phyloP scores from a whole-genome alignment of 2,329 filamentous ascomycete genomes.

The Microascus cirrosus region DNA sequence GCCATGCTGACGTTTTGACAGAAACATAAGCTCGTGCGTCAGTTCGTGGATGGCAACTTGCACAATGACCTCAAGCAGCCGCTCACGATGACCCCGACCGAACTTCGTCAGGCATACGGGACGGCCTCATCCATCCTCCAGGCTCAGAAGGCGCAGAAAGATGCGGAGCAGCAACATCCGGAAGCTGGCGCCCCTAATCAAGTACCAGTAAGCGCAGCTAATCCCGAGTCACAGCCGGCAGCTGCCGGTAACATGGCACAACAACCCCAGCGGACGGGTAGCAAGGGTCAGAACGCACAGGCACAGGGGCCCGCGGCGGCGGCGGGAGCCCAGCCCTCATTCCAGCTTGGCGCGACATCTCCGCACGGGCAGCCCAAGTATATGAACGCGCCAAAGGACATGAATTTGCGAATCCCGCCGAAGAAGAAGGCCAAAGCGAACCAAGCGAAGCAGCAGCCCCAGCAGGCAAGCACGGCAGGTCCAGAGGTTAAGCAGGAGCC shows the following conservation, averaged over 20 bases:
- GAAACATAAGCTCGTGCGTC: conserved; percentile 40
- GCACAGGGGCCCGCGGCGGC: background rate
- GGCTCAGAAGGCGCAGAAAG: conserved; percentile 22
- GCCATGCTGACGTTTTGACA: conserved; percentile 14
- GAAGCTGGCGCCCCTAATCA: background rate
- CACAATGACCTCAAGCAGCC: conserved; percentile 31
- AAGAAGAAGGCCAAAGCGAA: conserved; percentile 47
- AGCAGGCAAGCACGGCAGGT: conserved; percentile 20
- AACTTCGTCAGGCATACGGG: conserved; percentile 35
- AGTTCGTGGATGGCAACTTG: conserved; percentile 39
- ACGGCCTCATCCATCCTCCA: conserved; percentile 41
- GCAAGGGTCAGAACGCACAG: conserved; percentile 9
- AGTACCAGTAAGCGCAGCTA: conserved; percentile 9
- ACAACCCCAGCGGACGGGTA: conserved; percentile 12
- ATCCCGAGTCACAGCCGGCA: conserved; percentile 1
- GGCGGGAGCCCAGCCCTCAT: conserved; percentile 41
- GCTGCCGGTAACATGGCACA: conserved; percentile 8
- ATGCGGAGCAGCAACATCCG: conserved; percentile 12
- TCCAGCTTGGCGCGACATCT: conserved; percentile 41
- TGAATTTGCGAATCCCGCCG: conserved; percentile 44
- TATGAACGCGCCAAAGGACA: conserved; percentile 37
- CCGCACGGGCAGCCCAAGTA: conserved; percentile 50
- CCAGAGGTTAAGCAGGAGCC: conserved; percentile 9
- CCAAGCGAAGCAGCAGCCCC: conserved; percentile 30
- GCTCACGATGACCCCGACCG: conserved; percentile 39